Percentiles rank a stretch among this genome's conserved stretches.
Evolutionary conservation across 1,139 yeast genomes (phyloP).

Genomic region (Pichia sp.): DNA sequence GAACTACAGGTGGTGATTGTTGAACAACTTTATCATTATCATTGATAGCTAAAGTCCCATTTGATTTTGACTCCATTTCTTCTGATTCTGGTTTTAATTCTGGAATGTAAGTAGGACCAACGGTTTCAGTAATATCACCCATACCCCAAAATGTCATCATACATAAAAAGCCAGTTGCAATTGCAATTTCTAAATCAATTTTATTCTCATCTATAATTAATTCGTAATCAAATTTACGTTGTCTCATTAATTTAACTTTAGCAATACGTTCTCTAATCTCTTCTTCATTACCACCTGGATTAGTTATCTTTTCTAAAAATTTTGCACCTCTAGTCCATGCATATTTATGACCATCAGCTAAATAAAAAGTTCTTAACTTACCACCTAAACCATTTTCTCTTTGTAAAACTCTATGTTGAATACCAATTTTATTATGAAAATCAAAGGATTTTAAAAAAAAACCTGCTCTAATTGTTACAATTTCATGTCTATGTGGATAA

Average conservation of each 20-base stretch:
- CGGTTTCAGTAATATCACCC: slow-evolving; percentile 46
- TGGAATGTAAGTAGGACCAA: slow-evolving; percentile 43
- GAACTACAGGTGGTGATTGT: slow-evolving; percentile 5
- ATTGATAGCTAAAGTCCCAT: too few species aligned
- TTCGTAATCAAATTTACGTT: slow-evolving; percentile 55
- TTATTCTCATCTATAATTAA: slow-evolving; percentile 42
- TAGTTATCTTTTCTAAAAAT: slow-evolving; percentile 44
- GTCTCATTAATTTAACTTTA: slow-evolving; percentile 49
- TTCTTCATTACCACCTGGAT: slow-evolving; percentile 51
- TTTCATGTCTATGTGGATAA: slow-evolving; percentile 41
- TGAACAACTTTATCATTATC: too few species aligned
- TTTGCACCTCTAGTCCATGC: slow-evolving; percentile 50
- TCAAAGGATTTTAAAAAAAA: slow-evolving; percentile 40
- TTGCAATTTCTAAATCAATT: slow-evolving; percentile 44
- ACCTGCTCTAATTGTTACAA: slow-evolving; percentile 49
- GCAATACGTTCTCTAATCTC: slow-evolving; percentile 50
- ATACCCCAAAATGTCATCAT: slow-evolving; percentile 62
- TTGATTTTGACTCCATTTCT: neutral
- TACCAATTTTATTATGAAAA: slow-evolving; percentile 42
- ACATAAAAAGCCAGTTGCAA: slow-evolving; percentile 52
- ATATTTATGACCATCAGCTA: slow-evolving; percentile 47
- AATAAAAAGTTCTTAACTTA: slow-evolving; percentile 37
- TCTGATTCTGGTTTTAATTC: slow-evolving; percentile 10
- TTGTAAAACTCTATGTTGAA: slow-evolving; percentile 40
- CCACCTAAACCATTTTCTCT: slow-evolving; percentile 36